A percentile compares a stretch with the other conserved stretches of the same genome.
Evolutionary conservation across 2,329 filamentous ascomycete species (phyloP).

Genomic region (Seiridium cupressi): DNA sequence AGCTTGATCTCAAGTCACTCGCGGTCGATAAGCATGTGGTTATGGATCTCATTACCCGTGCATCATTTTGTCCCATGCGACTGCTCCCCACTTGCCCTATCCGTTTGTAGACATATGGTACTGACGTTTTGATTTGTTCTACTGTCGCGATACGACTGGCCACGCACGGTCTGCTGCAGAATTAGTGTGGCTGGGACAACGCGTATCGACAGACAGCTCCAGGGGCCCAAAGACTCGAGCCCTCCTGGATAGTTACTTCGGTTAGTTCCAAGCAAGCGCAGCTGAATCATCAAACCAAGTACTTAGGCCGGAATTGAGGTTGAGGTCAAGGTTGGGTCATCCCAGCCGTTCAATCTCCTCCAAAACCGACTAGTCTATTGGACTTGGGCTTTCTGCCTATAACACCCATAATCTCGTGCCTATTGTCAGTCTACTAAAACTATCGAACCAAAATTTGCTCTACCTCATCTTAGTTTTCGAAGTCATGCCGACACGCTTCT

Average conservation of each 20-base stretch:
- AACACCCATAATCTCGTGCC: neutral
- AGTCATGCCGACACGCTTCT: constrained; percentile 9
- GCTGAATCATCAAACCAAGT: too few species aligned
- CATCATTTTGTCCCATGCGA: constrained; percentile 18
- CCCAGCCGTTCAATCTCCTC: too few species aligned
- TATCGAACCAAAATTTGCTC: constrained; percentile 10
- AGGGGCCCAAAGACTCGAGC: constrained; percentile 37
- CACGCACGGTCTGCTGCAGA: constrained; percentile 35
- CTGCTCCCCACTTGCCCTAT: constrained; percentile 23
- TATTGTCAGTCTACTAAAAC: constrained; percentile 11
- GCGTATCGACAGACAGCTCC: constrained; percentile 26
- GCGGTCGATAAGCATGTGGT: constrained; percentile 7
- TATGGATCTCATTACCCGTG: constrained; percentile 12
- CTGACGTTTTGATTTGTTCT: constrained; percentile 23
- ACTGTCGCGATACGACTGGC: constrained; percentile 17
- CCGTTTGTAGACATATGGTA: constrained; percentile 29
- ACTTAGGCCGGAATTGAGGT: neutral
- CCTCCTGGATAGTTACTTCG: constrained; percentile 13
- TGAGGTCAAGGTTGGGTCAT: neutral
- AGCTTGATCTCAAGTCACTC: constrained; percentile 15
- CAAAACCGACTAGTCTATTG: too few species aligned
- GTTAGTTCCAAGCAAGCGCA: neutral
- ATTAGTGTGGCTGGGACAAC: constrained; percentile 30
- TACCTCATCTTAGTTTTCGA: constrained; percentile 11
- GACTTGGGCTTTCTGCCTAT: too few species aligned